A percentile compares a stretch with the other conserved stretches of the same genome.
These are phyloP conservation scores for Boletus tylopilopsis DNA, from an alignment of 768 basidiomycete species.

Conservation along the genomic window DNA sequence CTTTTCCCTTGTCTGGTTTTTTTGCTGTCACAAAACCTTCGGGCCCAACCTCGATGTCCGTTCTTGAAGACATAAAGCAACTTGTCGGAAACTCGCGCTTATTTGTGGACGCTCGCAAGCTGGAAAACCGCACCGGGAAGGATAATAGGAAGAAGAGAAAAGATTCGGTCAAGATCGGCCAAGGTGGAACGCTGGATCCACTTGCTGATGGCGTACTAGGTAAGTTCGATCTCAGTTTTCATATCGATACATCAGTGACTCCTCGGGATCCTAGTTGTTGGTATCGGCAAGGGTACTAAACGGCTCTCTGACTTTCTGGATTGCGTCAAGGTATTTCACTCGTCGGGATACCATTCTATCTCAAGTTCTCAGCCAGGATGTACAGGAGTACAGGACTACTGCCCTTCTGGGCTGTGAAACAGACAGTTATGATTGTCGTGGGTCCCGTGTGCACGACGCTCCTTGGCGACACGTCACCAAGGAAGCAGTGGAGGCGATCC, in stretches of 20 bases:
- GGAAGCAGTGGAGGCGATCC: conserved; percentile 63
- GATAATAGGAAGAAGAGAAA: conserved; percentile 38
- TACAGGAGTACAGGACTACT: conserved; percentile 86
- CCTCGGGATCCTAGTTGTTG: conserved; percentile 59
- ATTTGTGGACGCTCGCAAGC: conserved; percentile 61
- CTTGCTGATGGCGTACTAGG: conserved; percentile 94
- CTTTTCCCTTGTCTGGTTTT: conserved; percentile 70
- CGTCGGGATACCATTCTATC: background rate
- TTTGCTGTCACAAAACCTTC: conserved; percentile 92
- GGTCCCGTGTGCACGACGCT: conserved; percentile 70
- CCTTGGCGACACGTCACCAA: conserved; percentile 83
- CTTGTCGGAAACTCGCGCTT: conserved; percentile 74
- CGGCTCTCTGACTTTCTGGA: conserved; percentile 76
- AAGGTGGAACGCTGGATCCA: conserved; percentile 95
- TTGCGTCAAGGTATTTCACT: conserved; percentile 71
- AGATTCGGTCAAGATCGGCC: conserved; percentile 74
- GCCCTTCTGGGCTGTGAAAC: conserved; percentile 93
- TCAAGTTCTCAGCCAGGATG: conserved; percentile 15
- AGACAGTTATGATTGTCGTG: conserved; percentile 91
- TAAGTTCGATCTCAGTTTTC: conserved; percentile 32
- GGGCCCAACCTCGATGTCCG: conserved; percentile 87
- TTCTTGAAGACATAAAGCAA: conserved; percentile 81
- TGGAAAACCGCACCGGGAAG: conserved; percentile 48
- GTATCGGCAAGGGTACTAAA: conserved; percentile 88
- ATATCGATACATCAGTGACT: conserved; percentile 1